phyloP scores from a whole-genome alignment of 2,329 filamentous ascomycete species.

The Gaeumannomyces sp. region DNA sequence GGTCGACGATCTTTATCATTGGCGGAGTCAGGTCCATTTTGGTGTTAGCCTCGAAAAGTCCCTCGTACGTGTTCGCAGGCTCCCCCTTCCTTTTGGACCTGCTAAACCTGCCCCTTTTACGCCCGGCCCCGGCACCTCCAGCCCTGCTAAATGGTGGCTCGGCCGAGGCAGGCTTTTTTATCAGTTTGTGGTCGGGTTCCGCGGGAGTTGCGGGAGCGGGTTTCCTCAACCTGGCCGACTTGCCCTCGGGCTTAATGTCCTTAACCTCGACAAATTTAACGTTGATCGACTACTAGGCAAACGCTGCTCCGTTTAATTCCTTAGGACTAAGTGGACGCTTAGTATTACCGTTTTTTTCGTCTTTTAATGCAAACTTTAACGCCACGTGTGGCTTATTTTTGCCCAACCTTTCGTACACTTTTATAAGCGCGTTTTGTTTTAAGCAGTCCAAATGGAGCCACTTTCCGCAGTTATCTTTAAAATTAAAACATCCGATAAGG shows the following conservation, averaged over 20 bases:
- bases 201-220: conserved; percentile 11
- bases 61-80: conserved; percentile 40
- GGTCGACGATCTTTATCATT: conserved; percentile 44
- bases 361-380: conserved; percentile 26
- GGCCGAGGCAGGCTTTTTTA: no score
- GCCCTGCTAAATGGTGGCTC: conserved; percentile 17
- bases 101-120: neutral
- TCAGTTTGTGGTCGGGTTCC: no score
- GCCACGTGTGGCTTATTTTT: conserved; percentile 41
- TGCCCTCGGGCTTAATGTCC: conserved; percentile 25
- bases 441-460: conserved; percentile 62
- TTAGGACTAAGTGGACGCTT: conserved; percentile 45
- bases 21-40: conserved; percentile 42
- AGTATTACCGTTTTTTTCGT: conserved; percentile 33
- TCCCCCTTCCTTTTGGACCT: conserved; percentile 7
- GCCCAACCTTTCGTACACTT: conserved; percentile 44
- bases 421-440: conserved; percentile 44
- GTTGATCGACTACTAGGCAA: conserved; percentile 44
- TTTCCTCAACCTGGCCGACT: conserved; percentile 22
- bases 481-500: conserved; percentile 47
- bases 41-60: conserved; percentile 44
- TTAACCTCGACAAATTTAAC: conserved; percentile 36
- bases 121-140: conserved; percentile 13
- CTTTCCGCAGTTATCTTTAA: conserved; percentile 42
- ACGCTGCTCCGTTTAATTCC: conserved; percentile 43